Conservation (phyloP, 495 filamentous ascomycete species). For the Penicillium egyptiacum region DNA sequence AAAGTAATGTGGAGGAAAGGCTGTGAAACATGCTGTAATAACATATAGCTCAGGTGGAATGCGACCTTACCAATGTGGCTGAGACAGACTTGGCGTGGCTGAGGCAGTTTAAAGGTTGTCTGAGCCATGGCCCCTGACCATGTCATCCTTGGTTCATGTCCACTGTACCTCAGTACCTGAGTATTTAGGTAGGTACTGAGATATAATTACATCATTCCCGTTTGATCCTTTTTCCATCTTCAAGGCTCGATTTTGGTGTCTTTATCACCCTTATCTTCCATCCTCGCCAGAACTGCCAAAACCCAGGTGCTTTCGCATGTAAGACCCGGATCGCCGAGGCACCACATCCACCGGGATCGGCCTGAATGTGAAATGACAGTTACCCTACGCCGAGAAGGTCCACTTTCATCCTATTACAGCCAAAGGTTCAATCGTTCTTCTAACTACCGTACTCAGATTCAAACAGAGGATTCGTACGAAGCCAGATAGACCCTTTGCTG, state of each 20-base stretch:
- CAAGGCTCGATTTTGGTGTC: background rate
- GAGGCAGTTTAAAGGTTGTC: background rate
- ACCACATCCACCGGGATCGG: background rate
- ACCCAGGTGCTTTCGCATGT: background rate
- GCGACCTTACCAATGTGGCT: background rate
- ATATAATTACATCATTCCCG: background rate
- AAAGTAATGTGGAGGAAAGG: constrained; percentile 1
- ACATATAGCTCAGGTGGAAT: background rate
- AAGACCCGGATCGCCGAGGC: background rate
- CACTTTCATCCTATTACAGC: background rate
- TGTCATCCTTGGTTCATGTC: background rate
- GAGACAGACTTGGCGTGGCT: background rate
- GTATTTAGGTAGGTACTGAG: too few species aligned
- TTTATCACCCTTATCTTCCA: background rate
- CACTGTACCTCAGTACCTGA: background rate
- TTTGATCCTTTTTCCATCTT: background rate
- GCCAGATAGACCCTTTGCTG: background rate
- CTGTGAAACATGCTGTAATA: background rate
- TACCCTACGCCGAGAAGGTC: background rate
- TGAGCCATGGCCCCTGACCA: background rate
- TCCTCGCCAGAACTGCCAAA: background rate
- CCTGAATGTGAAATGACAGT: background rate
- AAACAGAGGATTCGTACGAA: background rate
- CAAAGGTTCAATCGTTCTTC: background rate
- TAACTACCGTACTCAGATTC: background rate